phyloP scores from a whole-genome alignment of 2,329 filamentous ascomycete species.

The Apiospora aurea region DNA sequence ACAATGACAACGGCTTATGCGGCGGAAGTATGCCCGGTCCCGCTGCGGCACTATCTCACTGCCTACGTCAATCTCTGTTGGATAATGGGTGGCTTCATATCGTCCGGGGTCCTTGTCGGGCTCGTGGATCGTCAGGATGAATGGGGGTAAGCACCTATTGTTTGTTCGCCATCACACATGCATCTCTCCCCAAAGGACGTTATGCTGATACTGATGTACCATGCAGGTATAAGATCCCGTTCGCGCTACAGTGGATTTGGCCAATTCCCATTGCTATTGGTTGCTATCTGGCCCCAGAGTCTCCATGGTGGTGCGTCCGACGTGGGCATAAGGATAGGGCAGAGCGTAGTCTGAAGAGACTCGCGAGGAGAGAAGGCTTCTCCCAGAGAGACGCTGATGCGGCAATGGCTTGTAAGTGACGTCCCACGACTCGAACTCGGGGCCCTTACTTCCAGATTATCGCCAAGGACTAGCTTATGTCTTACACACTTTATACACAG shows the following conservation, averaged over 20 bases:
- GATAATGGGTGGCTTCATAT: conserved; percentile 49
- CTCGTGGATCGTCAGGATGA: conserved; percentile 40
- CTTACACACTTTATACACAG: background rate
- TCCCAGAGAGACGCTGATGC: conserved; percentile 31
- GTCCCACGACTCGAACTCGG: conserved; percentile 37
- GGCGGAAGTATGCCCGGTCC: conserved; percentile 45
- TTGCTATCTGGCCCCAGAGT: conserved; percentile 26
- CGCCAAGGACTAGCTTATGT: no score
- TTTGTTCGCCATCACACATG: no score
- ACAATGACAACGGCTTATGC: conserved; percentile 48
- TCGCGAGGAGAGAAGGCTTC: conserved; percentile 37
- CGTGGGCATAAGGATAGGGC: conserved; percentile 40
- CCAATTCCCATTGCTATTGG: conserved; percentile 34
- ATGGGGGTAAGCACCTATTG: conserved; percentile 39
- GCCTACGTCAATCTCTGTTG: conserved; percentile 50
- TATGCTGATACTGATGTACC: background rate
- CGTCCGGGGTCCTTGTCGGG: conserved; percentile 44
- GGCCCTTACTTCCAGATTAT: conserved; percentile 37
- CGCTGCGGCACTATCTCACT: conserved; percentile 47
- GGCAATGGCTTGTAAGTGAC: conserved; percentile 7
- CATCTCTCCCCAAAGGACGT: no score
- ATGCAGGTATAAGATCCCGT: conserved; percentile 44
- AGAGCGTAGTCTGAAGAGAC: conserved; percentile 33
- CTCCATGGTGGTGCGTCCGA: conserved; percentile 27
- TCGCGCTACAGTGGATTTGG: conserved; percentile 50